Evolutionary conservation across 2,329 filamentous ascomycete species (phyloP).

Genomic region (Didymella keratinophila): DNA sequence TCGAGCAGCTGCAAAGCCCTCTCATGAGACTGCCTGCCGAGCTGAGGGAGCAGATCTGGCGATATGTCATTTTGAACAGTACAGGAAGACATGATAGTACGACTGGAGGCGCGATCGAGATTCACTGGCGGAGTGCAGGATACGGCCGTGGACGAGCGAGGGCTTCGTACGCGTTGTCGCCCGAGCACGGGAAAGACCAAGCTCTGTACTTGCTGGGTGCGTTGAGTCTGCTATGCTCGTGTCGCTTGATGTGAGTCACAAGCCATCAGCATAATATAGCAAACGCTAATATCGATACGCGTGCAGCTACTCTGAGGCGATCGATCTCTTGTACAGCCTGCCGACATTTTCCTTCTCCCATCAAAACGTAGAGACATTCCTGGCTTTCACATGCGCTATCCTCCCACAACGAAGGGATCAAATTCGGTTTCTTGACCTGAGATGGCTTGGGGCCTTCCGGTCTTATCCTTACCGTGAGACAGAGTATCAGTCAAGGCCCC

Average conservation of each 20-base stretch:
- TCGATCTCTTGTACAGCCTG: conserved; percentile 6
- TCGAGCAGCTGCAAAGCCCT: not conserved
- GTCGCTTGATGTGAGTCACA: conserved; percentile 3
- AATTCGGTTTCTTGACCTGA: conserved; percentile 1
- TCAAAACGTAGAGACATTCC: conserved; percentile 5
- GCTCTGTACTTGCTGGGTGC: not conserved
- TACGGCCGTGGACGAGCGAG: conserved; percentile 4
- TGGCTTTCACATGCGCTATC: not conserved
- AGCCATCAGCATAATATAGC: not conserved
- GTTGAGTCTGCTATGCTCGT: not conserved
- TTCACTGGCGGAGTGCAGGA: conserved; percentile 3
- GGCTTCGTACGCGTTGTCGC: not conserved
- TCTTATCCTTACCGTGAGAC: not conserved
- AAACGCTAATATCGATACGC: not conserved
- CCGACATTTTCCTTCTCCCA: conserved; percentile 1
- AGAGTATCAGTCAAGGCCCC: not conserved
- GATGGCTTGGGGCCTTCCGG: not conserved
- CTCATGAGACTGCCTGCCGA: conserved; percentile 3
- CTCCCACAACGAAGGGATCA: not conserved
- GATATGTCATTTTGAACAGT: not conserved
- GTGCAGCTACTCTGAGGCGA: conserved; percentile 4
- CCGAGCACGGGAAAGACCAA: not conserved
- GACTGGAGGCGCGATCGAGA: not conserved
- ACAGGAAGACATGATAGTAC: not conserved
- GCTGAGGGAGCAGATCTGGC: conserved; percentile 7